These are phyloP conservation scores for Fragaria vesca DNA, from an alignment of 306 rosid genomes.

Conservation along the genomic window DNA sequence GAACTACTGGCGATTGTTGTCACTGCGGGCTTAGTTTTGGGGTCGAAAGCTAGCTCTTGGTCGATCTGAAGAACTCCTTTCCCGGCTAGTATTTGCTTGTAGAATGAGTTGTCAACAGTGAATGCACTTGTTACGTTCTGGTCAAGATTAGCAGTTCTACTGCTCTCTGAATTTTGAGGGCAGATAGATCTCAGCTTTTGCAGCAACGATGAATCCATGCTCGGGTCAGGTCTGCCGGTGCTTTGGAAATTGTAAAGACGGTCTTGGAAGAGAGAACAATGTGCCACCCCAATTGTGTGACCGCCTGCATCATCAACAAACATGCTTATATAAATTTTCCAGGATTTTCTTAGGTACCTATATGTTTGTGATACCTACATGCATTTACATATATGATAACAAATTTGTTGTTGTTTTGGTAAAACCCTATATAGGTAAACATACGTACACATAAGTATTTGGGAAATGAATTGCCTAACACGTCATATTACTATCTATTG, in stretches of 20 bases:
- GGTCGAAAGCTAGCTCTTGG: conserved; percentile 28
- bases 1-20: neutral
- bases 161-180: conserved; percentile 14
- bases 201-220: conserved; percentile 16
- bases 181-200: neutral
- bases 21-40: conserved; percentile 13
- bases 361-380: no score
- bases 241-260: conserved; percentile 38
- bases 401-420: no score
- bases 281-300: conserved; percentile 42
- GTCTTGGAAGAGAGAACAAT: conserved; percentile 33
- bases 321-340: neutral
- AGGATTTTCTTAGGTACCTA: no score
- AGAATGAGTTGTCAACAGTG: conserved; percentile 26
- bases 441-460: no score
- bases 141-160: conserved; percentile 23
- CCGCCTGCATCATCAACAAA: conserved; percentile 26
- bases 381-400: no score
- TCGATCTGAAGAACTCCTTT: conserved; percentile 49
- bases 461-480: no score
- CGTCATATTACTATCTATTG: neutral
- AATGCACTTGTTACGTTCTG: conserved; percentile 18
- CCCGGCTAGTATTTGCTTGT: conserved; percentile 5
- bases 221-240: conserved; percentile 29
- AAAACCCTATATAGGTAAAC: no score